A percentile compares a stretch with the other conserved stretches of the same genome.
phyloP scores from a whole-genome alignment of 2,329 filamentous ascomycete genomes.

The Fusarium sp. region DNA sequence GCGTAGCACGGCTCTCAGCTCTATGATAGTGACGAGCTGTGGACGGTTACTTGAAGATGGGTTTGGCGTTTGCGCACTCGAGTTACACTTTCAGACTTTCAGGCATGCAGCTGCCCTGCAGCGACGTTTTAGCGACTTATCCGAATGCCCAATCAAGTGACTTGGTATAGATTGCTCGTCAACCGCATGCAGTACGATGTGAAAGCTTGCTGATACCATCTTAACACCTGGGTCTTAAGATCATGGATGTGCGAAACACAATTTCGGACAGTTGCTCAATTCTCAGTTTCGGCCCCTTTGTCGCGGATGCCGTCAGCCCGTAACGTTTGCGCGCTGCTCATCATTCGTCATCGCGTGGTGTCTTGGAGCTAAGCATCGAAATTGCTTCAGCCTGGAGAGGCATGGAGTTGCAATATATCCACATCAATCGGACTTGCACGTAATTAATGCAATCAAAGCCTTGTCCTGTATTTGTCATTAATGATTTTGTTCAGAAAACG shows the following conservation, averaged over 20 bases:
- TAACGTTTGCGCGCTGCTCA: slow-evolving; percentile 33
- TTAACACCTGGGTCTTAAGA: slow-evolving; percentile 40
- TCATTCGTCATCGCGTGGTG: slow-evolving; percentile 33
- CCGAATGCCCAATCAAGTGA: slow-evolving; percentile 31
- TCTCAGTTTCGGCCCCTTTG: slow-evolving; percentile 36
- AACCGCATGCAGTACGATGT: slow-evolving; percentile 25
- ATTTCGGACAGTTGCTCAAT: slow-evolving; percentile 41
- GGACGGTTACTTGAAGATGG: slow-evolving; percentile 24
- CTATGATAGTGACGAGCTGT: slow-evolving; percentile 28
- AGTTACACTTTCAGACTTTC: slow-evolving; percentile 34
- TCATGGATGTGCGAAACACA: slow-evolving; percentile 45
- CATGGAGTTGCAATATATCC: slow-evolving; percentile 34
- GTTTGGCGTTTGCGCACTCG: slow-evolving; percentile 32
- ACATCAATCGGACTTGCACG: slow-evolving; percentile 12
- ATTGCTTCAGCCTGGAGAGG: slow-evolving; percentile 29
- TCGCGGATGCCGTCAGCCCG: slow-evolving; percentile 31
- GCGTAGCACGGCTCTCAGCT: slow-evolving; percentile 24
- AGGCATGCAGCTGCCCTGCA: slow-evolving; percentile 44
- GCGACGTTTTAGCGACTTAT: slow-evolving; percentile 42
- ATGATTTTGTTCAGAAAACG: slow-evolving; percentile 4
- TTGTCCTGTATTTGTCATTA: slow-evolving; percentile 20
- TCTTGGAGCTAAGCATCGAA: slow-evolving; percentile 26
- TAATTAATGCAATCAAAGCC: slow-evolving; percentile 24
- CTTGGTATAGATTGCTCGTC: slow-evolving; percentile 9
- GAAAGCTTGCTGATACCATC: slow-evolving; percentile 40